A percentile compares a stretch with the other conserved stretches of the same genome.
phyloP scores from a whole-genome alignment of 208 protist genomes.

The Leishmania braziliensis region DNA sequence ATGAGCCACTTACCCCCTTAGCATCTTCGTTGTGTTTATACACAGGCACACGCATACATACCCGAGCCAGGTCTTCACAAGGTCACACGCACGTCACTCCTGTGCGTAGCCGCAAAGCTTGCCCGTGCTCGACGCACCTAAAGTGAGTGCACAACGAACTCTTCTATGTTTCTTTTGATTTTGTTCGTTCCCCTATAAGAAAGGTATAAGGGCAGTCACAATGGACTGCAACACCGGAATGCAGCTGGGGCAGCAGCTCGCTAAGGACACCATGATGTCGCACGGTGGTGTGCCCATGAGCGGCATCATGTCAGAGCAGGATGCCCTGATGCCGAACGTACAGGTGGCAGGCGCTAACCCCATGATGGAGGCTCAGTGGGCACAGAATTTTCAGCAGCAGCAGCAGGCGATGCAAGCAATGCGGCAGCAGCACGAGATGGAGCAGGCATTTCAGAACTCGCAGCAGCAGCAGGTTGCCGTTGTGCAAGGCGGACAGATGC shows the following conservation, averaged over 20 bases:
- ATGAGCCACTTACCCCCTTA: not conserved
- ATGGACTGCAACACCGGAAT: constrained; percentile 79
- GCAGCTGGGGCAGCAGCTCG: constrained; percentile 71
- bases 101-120: not conserved
- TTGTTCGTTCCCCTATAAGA: not conserved
- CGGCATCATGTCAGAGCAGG: constrained; percentile 51
- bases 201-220: not conserved
- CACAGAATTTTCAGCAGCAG: constrained; percentile 59
- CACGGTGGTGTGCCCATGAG: constrained; percentile 46
- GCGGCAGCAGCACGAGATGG: constrained; percentile 67
- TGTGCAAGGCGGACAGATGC: constrained; percentile 20
- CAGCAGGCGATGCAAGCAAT: constrained; percentile 49
- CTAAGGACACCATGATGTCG: constrained; percentile 72
- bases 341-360: constrained; percentile 17
- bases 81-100: not conserved
- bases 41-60: not conserved
- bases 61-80: not conserved
- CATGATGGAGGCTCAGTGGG: constrained; percentile 54
- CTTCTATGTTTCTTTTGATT: not conserved
- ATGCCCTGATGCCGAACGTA: constrained; percentile 48
- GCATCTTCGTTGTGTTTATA: not conserved
- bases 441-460: constrained; percentile 49
- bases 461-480: constrained; percentile 23
- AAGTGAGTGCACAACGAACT: not conserved
- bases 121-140: not conserved